phyloP scores from a whole-genome alignment of 2,329 filamentous ascomycete genomes.

The Tolypocladium nubicola region DNA sequence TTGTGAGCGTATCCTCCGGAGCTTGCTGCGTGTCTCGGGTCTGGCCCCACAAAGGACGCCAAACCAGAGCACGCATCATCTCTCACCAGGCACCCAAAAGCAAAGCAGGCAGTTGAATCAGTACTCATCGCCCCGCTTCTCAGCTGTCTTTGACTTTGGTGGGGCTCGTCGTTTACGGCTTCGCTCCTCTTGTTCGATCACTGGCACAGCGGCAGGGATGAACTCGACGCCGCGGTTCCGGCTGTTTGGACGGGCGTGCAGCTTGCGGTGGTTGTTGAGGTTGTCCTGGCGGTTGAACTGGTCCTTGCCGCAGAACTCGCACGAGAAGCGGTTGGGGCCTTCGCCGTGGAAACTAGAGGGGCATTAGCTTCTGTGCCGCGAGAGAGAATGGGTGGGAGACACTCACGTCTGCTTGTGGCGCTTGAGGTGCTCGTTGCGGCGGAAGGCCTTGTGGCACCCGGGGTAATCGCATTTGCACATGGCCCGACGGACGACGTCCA shows the following conservation, averaged over 20 bases:
- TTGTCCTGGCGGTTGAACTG: constrained; percentile 31
- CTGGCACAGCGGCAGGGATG: constrained; percentile 26
- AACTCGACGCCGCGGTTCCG: constrained; percentile 28
- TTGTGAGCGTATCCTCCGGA: background rate
- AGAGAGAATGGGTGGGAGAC: background rate
- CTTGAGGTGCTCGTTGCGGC: constrained; percentile 45
- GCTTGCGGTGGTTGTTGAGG: constrained; percentile 30
- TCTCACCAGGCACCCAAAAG: background rate
- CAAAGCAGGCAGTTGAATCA: constrained; percentile 7
- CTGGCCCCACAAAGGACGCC: background rate
- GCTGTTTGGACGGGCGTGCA: constrained; percentile 27
- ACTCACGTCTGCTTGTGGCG: constrained; percentile 42
- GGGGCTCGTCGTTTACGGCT: constrained; percentile 27
- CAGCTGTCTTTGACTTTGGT: constrained; percentile 22
- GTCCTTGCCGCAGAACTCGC: constrained; percentile 31
- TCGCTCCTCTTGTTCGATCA: constrained; percentile 29
- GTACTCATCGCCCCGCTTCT: constrained; percentile 20
- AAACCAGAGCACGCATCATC: background rate
- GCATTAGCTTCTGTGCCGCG: background rate
- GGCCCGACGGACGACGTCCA: constrained; percentile 26
- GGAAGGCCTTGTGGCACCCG: constrained; percentile 37
- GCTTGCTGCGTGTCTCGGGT: background rate
- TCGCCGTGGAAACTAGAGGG: constrained; percentile 23
- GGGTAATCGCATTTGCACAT: constrained; percentile 35
- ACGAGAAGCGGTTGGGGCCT: constrained; percentile 27